phyloP scores from a whole-genome alignment of 805 yeast genomes.

The Peterozyma toletana region DNA sequence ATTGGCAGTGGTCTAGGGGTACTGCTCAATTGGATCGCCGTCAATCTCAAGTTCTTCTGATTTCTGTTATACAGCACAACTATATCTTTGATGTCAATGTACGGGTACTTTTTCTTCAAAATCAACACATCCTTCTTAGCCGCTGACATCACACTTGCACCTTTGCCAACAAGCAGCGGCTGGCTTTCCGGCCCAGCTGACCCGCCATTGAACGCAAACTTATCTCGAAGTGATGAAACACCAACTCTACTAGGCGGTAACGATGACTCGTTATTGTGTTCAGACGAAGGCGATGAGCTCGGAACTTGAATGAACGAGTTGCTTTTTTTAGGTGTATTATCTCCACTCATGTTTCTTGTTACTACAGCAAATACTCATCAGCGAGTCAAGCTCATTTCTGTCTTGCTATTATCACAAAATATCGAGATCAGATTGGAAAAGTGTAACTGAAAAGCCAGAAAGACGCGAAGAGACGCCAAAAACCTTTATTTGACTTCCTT shows the following conservation, averaged over 20 bases:
- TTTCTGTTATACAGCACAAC: slow-evolving; percentile 20
- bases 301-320: slow-evolving; percentile 37
- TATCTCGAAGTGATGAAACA: slow-evolving; percentile 8
- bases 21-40: slow-evolving; percentile 18
- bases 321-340: slow-evolving; percentile 8
- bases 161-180: slow-evolving; percentile 28
- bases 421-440: no score
- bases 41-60: slow-evolving; percentile 23
- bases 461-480: no score
- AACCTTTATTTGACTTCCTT: no score
- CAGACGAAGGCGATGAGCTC: slow-evolving; percentile 35
- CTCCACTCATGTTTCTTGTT: no score
- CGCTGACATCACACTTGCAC: background rate
- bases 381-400: no score
- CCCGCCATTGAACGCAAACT: slow-evolving; percentile 10
- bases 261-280: slow-evolving; percentile 15
- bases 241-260: slow-evolving; percentile 15
- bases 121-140: slow-evolving; percentile 20
- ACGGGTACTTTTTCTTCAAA: slow-evolving; percentile 24
- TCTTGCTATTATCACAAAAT: no score
- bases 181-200: slow-evolving; percentile 30
- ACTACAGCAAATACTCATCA: no score
- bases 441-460: no score
- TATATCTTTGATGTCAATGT: slow-evolving; percentile 20
- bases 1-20: slow-evolving; percentile 13